Base-by-base conservation (phyloP, 768 basidiomycete genomes). In the Macrolepiota albuminosa region DNA sequence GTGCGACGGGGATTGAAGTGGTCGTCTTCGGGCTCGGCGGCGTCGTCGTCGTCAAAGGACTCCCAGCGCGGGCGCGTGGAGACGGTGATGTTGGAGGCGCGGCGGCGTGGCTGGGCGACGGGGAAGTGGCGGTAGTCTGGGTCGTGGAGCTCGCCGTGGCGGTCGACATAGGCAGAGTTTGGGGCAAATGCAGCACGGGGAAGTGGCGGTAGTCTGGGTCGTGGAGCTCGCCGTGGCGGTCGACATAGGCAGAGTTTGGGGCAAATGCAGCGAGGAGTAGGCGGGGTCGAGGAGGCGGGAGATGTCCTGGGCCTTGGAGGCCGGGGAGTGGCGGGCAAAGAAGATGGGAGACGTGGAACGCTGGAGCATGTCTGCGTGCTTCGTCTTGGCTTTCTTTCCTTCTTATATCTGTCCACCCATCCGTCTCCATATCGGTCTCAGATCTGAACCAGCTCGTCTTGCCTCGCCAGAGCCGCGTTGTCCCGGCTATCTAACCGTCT, bases 191-290 rank as follows among this genome's bases (percentile, higher is more conserved):
- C 58, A 1, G 64, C 39, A 77, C 67, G 33, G 85, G 86, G 61
- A 87, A 87, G 72, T 86, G 78, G 62, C 85, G 77, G 71, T 80
- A 87, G 67, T 87, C 86, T 26, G 86, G 86, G 70, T 87, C 86
- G 66, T 87, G 85, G 29, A 86, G 73, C 70, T 84, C 81, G 52
- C 85, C 86, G 60, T 80, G 75, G 68, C 73, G 75, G 76, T 87
- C 86, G 62, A 86, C 79, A 67, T 85, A 86, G 59, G 79, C 84
- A 21, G 67, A 56, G 69, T 56, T 66, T 61, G 51, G 59, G 5
- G 71, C 61, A 62, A 73, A 34, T 18, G 67, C 58, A 1, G 64
- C 54, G 78, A 68, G 40, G 83, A 74, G 73, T 86, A 86, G 21
- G 84, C 73, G 5, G 85, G 85, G 75, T 87, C 85, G 65, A 87